Conservation (phyloP, 805 yeast species). For the Kodamaea sagamina region DNA sequence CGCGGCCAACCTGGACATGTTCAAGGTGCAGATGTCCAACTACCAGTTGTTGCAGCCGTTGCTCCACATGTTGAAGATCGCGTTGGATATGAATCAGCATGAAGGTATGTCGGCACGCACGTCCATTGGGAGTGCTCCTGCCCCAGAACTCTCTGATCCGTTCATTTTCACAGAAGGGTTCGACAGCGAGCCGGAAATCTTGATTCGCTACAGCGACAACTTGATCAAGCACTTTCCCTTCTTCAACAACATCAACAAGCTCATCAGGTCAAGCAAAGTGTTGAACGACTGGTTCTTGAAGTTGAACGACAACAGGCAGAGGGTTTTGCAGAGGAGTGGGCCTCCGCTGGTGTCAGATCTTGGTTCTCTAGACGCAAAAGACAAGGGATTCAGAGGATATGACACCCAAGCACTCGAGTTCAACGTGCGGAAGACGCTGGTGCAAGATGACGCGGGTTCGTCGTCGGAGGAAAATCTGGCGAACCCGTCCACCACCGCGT, state of each 20-base stretch:
- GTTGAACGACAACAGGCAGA: slow-evolving; percentile 15
- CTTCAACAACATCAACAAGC: slow-evolving; percentile 29
- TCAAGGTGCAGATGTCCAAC: slow-evolving; percentile 29
- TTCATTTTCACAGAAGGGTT: slow-evolving; percentile 5
- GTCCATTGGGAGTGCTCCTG: too few species aligned
- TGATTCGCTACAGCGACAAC: slow-evolving; percentile 22
- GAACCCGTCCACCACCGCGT: background rate
- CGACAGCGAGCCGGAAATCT: slow-evolving; percentile 16
- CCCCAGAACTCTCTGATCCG: background rate
- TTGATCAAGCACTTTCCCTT: slow-evolving; percentile 28
- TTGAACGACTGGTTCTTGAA: slow-evolving; percentile 30
- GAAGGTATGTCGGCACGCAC: background rate
- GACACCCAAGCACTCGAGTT: background rate
- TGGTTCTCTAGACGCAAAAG: background rate
- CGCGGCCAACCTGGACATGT: slow-evolving; percentile 17
- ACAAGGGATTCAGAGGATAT: background rate
- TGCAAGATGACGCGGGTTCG: background rate
- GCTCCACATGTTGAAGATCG: slow-evolving; percentile 31
- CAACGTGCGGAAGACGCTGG: background rate
- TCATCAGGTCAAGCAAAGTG: slow-evolving; percentile 24
- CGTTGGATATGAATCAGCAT: slow-evolving; percentile 17
- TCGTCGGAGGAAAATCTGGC: background rate
- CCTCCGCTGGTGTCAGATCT: background rate
- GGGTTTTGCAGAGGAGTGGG: background rate
- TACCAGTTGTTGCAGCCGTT: slow-evolving; percentile 35